A percentile compares a stretch with the other conserved stretches of the same genome.
Evolutionary conservation across 2,329 filamentous ascomycete genomes (phyloP).

Genomic region (Nemania sp.): DNA sequence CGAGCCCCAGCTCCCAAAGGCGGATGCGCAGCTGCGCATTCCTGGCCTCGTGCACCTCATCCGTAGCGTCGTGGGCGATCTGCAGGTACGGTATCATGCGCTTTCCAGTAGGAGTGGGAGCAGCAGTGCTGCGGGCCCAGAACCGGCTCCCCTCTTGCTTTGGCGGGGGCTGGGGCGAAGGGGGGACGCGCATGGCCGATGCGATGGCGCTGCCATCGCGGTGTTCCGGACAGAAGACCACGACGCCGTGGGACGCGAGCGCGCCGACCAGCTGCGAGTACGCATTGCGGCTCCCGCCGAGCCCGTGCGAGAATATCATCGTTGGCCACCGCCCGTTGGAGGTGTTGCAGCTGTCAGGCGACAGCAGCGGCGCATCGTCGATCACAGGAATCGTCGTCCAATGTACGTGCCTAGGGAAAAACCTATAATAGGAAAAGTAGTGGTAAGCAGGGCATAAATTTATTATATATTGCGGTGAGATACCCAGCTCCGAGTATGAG

Average conservation of each 20-base stretch:
- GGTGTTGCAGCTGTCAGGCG: conserved; percentile 49
- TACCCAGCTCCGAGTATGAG: too few relatives aligned
- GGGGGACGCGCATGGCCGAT: conserved; percentile 69
- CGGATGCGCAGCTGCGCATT: conserved; percentile 75
- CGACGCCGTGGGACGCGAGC: conserved; percentile 76
- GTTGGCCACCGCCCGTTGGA: conserved; percentile 70
- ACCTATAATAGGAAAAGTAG: conserved; percentile 45
- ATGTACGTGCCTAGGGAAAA: conserved; percentile 71
- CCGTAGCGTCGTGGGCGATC: conserved; percentile 64
- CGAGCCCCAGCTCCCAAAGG: conserved; percentile 75
- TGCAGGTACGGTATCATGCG: conserved; percentile 52
- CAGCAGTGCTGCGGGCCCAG: conserved; percentile 41
- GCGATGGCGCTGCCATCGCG: conserved; percentile 79
- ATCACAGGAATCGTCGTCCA: conserved; percentile 73
- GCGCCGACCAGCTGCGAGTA: conserved; percentile 84
- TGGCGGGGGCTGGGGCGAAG: too few relatives aligned
- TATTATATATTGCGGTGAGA: too few relatives aligned
- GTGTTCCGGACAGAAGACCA: conserved; percentile 82
- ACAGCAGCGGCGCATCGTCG: conserved; percentile 68
- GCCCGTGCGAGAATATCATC: conserved; percentile 82
- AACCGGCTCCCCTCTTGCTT: conserved; percentile 48
- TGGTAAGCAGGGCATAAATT: conserved; percentile 14
- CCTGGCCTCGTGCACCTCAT: conserved; percentile 67
- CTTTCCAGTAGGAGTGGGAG: too few relatives aligned
- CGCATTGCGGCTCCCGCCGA: conserved; percentile 78